These are phyloP conservation scores for Eimeria brunetti DNA, from an alignment of 169 alveolate species.

Conservation along the genomic window DNA sequence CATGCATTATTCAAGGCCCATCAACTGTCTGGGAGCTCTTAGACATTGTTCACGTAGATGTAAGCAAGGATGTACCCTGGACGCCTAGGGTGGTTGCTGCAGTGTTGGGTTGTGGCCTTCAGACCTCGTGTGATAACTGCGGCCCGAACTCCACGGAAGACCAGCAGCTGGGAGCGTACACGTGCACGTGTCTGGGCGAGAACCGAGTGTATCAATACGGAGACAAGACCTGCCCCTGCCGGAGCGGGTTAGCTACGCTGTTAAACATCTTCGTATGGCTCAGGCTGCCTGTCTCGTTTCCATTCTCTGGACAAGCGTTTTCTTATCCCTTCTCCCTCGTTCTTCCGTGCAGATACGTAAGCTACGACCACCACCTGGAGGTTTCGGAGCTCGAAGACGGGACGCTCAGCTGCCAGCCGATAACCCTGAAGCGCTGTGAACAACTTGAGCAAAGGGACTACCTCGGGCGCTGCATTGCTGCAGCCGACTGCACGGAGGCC, in stretches of 20 bases:
- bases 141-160: conserved; percentile 57
- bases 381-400: conserved; percentile 62
- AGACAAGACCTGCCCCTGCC: conserved; percentile 76
- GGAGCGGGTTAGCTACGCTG: conserved; percentile 31
- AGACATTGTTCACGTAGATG: too few species aligned
- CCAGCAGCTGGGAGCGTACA: conserved; percentile 19
- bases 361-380: conserved; percentile 59
- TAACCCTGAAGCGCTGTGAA: conserved; percentile 30
- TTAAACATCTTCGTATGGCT: neutral
- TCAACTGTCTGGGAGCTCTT: too few species aligned
- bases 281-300: neutral
- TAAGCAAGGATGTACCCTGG: too few species aligned
- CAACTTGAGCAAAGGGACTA: conserved; percentile 21
- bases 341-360: conserved; percentile 27
- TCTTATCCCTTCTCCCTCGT: neutral
- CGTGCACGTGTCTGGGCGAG: conserved; percentile 72
- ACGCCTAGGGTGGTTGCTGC: neutral
- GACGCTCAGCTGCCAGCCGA: conserved; percentile 59
- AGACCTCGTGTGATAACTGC: conserved; percentile 72
- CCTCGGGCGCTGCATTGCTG: conserved; percentile 56
- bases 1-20: too few species aligned
- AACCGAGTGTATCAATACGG: conserved; percentile 60
- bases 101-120: neutral
- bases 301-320: neutral
- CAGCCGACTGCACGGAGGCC: conserved; percentile 67